These are phyloP conservation scores for Fraxinus nigra DNA, from an alignment of 305 asterid species.

Conservation along the genomic window DNA sequence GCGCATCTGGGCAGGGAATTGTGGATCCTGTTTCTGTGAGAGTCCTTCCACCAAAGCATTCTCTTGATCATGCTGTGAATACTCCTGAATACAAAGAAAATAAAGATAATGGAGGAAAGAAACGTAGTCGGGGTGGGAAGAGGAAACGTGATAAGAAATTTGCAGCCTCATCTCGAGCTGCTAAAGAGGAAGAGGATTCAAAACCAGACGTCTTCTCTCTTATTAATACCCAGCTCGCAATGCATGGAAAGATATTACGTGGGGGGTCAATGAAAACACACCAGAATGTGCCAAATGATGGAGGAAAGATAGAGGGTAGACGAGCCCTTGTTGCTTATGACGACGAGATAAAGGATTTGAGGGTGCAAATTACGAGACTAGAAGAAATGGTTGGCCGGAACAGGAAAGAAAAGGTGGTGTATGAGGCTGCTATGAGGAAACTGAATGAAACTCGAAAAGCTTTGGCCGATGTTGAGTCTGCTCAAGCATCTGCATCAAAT, in stretches of 20 bases:
- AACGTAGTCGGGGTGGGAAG: constrained; percentile 87
- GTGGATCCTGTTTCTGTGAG: constrained; percentile 69
- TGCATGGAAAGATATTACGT: constrained; percentile 40
- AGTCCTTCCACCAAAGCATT: constrained; percentile 73
- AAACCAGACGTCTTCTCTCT: constrained; percentile 68
- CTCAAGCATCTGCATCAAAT: constrained; percentile 73
- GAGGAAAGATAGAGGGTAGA: constrained; percentile 59
- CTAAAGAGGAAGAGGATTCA: constrained; percentile 67
- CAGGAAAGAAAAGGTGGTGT: constrained; percentile 68
- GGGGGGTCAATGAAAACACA: constrained; percentile 40
- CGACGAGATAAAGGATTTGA: constrained; percentile 72
- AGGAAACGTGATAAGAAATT: constrained; percentile 77
- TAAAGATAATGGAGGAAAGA: constrained; percentile 41
- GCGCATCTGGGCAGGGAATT: constrained; percentile 87
- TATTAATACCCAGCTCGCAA: constrained; percentile 74
- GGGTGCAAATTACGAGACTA: constrained; percentile 52
- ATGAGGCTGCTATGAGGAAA: constrained; percentile 84
- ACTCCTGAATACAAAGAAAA: constrained; percentile 30
- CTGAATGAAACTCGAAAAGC: constrained; percentile 72
- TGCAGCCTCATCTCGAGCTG: constrained; percentile 67
- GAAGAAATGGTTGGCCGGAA: constrained; percentile 93
- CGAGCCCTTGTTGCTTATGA: constrained; percentile 64
- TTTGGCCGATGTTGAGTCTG: constrained; percentile 75
- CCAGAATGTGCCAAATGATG: constrained; percentile 44
- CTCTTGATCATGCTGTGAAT: constrained; percentile 77